A percentile compares a stretch with the other conserved stretches of the same genome.
These are phyloP conservation scores for Amauroascus niger DNA, from an alignment of 2,329 filamentous ascomycete genomes.

Conservation along the genomic window DNA sequence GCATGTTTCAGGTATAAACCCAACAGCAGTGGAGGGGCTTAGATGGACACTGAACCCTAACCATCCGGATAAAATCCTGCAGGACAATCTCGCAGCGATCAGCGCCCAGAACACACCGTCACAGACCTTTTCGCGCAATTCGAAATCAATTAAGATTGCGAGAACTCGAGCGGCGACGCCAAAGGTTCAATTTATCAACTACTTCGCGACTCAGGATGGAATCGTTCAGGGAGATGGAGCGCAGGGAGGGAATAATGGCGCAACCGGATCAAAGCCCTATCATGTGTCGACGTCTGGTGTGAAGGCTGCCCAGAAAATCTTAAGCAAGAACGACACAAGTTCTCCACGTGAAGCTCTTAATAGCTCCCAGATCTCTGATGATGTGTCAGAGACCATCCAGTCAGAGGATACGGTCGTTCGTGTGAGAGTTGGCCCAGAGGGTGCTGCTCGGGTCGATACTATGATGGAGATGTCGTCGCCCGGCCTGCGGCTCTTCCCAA, in stretches of 20 bases:
- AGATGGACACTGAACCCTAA: conserved; percentile 12
- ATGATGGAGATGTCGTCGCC: background rate
- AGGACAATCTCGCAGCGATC: conserved; percentile 3
- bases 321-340: conserved; percentile 11
- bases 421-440: conserved; percentile 19
- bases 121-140: background rate
- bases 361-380: background rate
- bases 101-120: background rate
- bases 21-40: conserved; percentile 13
- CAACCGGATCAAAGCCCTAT: background rate
- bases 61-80: conserved; percentile 4
- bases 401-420: conserved; percentile 16
- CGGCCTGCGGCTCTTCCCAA: background rate
- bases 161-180: background rate
- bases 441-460: conserved; percentile 18
- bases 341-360: background rate
- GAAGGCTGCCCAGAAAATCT: conserved; percentile 13
- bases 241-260: background rate
- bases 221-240: background rate
- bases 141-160: background rate
- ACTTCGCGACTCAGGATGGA: background rate
- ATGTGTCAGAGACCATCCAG: background rate
- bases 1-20: conserved; percentile 15
- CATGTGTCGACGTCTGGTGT: background rate
- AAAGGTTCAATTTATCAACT: conserved; percentile 15